These are phyloP conservation scores for Calocybe indica DNA, from an alignment of 768 basidiomycete species.

Conservation along the genomic window DNA sequence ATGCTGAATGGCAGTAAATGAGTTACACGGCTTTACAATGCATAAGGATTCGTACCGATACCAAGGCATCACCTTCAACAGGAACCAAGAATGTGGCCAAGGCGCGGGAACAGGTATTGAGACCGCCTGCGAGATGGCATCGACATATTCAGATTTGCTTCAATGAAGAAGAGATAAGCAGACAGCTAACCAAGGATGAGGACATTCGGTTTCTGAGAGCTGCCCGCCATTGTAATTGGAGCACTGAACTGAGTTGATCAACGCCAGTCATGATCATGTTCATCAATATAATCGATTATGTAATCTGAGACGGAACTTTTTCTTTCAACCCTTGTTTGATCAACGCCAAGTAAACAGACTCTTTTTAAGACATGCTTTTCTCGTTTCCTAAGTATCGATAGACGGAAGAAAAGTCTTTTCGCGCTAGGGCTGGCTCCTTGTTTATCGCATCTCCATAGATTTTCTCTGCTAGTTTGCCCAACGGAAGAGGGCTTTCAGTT, in stretches of 20 bases:
- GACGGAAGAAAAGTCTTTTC: slow-evolving; percentile 78
- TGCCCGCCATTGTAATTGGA: slow-evolving; percentile 23
- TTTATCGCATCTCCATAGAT: slow-evolving; percentile 56
- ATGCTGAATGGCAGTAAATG: slow-evolving; percentile 34
- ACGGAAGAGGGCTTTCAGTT: slow-evolving; percentile 46
- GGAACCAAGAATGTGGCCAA: slow-evolving; percentile 68
- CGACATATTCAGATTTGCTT: slow-evolving; percentile 3
- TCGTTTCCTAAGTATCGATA: slow-evolving; percentile 51
- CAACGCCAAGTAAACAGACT: slow-evolving; percentile 1
- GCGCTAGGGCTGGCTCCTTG: slow-evolving; percentile 51
- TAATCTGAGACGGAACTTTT: slow-evolving; percentile 6
- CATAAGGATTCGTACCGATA: slow-evolving; percentile 48
- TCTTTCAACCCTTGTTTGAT: slow-evolving; percentile 1
- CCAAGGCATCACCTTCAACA: slow-evolving; percentile 58
- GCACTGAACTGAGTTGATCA: neutral
- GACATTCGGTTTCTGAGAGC: slow-evolving; percentile 46
- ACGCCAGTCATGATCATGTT: neutral
- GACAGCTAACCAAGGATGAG: slow-evolving; percentile 67
- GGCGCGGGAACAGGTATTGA: slow-evolving; percentile 74
- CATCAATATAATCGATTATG: slow-evolving; percentile 12
- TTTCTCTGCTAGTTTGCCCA: slow-evolving; percentile 57
- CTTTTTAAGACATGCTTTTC: slow-evolving; percentile 1
- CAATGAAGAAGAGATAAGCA: slow-evolving; percentile 1
- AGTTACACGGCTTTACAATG: slow-evolving; percentile 6
- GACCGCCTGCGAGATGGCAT: slow-evolving; percentile 48